A percentile compares a stretch with the other conserved stretches of the same genome.
phyloP scores from a whole-genome alignment of 352 stramenopile species.

The Elongisporangium prolatum region DNA sequence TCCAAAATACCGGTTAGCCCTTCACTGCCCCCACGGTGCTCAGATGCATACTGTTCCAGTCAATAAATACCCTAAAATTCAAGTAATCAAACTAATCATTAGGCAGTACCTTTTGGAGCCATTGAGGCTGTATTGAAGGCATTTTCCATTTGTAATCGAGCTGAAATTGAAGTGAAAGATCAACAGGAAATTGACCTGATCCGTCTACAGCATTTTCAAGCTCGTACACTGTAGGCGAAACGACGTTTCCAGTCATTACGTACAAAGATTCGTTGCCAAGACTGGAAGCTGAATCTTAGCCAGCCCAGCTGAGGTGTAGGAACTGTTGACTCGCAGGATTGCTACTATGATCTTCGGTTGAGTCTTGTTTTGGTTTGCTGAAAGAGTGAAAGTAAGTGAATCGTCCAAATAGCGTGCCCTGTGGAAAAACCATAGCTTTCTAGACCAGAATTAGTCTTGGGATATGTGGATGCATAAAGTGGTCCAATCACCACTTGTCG shows the following conservation, averaged over 20 bases:
- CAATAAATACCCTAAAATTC: not conserved
- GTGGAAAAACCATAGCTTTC: slow-evolving; percentile 5
- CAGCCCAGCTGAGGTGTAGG: not conserved
- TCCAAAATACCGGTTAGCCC: no score
- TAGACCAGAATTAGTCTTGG: not conserved
- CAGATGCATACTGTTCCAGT: no score
- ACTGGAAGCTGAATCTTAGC: not conserved
- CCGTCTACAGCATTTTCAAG: not conserved
- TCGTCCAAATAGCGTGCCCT: slow-evolving; percentile 25
- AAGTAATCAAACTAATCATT: no score
- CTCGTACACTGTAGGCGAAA: not conserved
- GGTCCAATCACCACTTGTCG: slow-evolving; percentile 26
- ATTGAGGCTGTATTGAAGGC: slow-evolving; percentile 4
- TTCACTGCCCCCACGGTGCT: no score
- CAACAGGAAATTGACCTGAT: not conserved
- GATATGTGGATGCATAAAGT: slow-evolving; percentile 5
- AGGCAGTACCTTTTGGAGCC: slow-evolving; percentile 10
- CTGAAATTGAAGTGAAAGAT: not conserved
- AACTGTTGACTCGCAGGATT: not conserved
- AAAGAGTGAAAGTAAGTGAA: slow-evolving; percentile 29
- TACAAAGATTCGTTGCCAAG: not conserved
- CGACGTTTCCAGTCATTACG: not conserved
- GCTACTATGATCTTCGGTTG: not conserved
- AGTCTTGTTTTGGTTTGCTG: slow-evolving; percentile 5
- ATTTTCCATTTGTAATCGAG: slow-evolving; percentile 6